Conservation (phyloP, 768 basidiomycete genomes). For the Suillus spraguei region DNA sequence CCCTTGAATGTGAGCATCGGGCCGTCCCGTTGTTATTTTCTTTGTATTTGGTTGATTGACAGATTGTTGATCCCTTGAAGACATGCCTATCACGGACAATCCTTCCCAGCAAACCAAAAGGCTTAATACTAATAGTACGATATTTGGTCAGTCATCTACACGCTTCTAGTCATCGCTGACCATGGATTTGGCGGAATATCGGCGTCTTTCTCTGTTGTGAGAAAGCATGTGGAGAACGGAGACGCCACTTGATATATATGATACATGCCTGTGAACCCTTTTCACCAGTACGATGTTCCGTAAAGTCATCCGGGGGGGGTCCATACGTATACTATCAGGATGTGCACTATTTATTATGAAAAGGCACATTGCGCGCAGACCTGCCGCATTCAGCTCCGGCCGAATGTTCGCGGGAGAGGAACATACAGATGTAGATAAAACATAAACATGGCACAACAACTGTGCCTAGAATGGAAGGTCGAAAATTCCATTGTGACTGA, state of each 20-base stretch:
- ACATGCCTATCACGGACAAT: not conserved
- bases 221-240: slow-evolving; percentile 2
- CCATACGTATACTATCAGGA: not conserved
- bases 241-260: not conserved
- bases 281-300: not conserved
- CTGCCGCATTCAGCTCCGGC: not conserved
- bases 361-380: not conserved
- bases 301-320: not conserved
- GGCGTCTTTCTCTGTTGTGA: slow-evolving; percentile 6
- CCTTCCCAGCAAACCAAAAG: not conserved
- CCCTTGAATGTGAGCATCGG: not conserved
- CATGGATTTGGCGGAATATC: not conserved
- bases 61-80: not conserved
- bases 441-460: not conserved
- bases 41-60: not conserved
- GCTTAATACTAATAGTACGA: not conserved
- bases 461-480: slow-evolving; percentile 4
- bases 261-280: not conserved
- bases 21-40: not conserved
- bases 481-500: slow-evolving; percentile 2
- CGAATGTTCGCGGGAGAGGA: not conserved
- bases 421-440: not conserved
- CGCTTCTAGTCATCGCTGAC: not conserved
- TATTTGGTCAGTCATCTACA: not conserved
- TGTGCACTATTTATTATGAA: not conserved